Evolutionary conservation across 1,284 basidiomycete genomes (phyloP).

Genomic region (Anthracocystis setariae): DNA sequence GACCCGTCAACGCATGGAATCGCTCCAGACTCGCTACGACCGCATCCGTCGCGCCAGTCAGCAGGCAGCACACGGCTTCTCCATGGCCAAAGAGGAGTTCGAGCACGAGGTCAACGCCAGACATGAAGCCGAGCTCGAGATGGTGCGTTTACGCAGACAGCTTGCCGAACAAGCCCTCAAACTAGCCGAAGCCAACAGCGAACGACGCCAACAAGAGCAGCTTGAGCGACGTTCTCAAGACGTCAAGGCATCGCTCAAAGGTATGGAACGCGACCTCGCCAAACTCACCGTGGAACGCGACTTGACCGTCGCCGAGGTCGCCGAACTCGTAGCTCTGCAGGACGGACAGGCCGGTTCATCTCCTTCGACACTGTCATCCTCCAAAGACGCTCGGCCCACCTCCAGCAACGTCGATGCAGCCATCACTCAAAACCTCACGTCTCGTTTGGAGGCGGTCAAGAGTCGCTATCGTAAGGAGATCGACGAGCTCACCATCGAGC

Average conservation of each 20-base stretch:
- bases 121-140: conserved; percentile 89
- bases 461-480: conserved; percentile 87
- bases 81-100: conserved; percentile 90
- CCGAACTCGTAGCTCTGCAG: conserved; percentile 80
- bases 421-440: conserved; percentile 79
- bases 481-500: conserved; percentile 81
- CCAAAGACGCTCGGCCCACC: conserved; percentile 20
- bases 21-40: conserved; percentile 81
- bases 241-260: conserved; percentile 78
- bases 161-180: conserved; percentile 88
- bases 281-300: conserved; percentile 89
- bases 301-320: conserved; percentile 88
- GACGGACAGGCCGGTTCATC: conserved; percentile 69
- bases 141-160: conserved; percentile 82
- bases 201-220: conserved; percentile 75
- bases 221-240: conserved; percentile 83
- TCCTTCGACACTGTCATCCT: conserved; percentile 3
- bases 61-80: conserved; percentile 89
- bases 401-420: conserved; percentile 50
- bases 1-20: conserved; percentile 74
- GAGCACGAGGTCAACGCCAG: conserved; percentile 86
- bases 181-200: conserved; percentile 83
- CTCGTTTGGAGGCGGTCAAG: conserved; percentile 89
- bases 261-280: conserved; percentile 85
- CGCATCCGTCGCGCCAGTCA: conserved; percentile 83